These are phyloP conservation scores for Golubevia pallescens DNA, from an alignment of 1,284 basidiomycete species.

Conservation along the genomic window DNA sequence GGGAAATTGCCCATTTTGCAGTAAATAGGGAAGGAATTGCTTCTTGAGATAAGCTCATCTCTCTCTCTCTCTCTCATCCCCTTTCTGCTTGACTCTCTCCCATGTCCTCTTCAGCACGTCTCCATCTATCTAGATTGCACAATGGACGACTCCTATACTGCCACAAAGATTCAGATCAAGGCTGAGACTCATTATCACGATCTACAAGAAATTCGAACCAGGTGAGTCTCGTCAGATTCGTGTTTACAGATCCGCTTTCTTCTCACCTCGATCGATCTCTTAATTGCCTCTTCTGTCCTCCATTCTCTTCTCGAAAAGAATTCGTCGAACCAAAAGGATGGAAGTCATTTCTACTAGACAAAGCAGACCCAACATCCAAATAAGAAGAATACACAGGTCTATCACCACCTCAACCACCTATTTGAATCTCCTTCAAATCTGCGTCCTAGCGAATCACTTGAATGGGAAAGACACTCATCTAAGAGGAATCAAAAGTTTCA, in stretches of 20 bases:
- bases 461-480: slow-evolving; percentile 63
- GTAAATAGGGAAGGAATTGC: slow-evolving; percentile 54
- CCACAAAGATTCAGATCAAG: slow-evolving; percentile 45
- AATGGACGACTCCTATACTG: slow-evolving; percentile 60
- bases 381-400: slow-evolving; percentile 26
- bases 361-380: slow-evolving; percentile 8
- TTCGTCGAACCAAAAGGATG: slow-evolving; percentile 48
- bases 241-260: slow-evolving; percentile 7
- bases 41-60: slow-evolving; percentile 48
- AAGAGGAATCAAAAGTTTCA: slow-evolving; percentile 43
- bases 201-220: slow-evolving; percentile 48
- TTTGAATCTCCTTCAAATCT: slow-evolving; percentile 45
- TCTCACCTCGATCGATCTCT: background rate
- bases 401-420: slow-evolving; percentile 5
- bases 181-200: slow-evolving; percentile 59
- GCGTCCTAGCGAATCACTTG: slow-evolving; percentile 53
- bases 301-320: slow-evolving; percentile 7
- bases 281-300: background rate
- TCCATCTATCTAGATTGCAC: slow-evolving; percentile 54
- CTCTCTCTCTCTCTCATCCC: slow-evolving; percentile 12
- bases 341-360: slow-evolving; percentile 47
- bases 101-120: slow-evolving; percentile 28
- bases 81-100: background rate
- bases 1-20: slow-evolving; percentile 52
- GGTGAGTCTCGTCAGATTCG: too few species aligned